phyloP scores from a whole-genome alignment of 192 early-diverging fungal genomes.

The Mortierella alpina region DNA sequence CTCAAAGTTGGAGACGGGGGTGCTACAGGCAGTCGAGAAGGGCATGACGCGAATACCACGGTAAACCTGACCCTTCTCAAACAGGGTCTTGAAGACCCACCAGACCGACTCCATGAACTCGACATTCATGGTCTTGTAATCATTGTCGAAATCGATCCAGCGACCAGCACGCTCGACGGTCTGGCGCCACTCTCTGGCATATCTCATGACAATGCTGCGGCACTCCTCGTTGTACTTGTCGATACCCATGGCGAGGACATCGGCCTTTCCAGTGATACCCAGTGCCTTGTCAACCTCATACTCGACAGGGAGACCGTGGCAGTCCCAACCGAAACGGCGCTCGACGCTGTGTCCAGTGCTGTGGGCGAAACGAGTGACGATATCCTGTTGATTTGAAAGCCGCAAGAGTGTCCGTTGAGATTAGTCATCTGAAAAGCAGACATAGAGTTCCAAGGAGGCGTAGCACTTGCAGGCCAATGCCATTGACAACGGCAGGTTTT shows the following conservation, averaged over 20 bases:
- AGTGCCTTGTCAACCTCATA: constrained; percentile 97
- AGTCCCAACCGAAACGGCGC: constrained; percentile 98
- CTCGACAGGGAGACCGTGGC: constrained; percentile 89
- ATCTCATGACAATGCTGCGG: constrained; percentile 96
- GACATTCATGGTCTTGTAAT: constrained; percentile 97
- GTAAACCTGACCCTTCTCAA: constrained; percentile 95
- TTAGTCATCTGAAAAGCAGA: not conserved
- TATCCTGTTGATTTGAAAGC: constrained; percentile 69
- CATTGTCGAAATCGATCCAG: constrained; percentile 99
- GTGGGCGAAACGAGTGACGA: constrained; percentile 96
- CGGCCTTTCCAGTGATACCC: constrained; percentile 85
- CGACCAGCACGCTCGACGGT: constrained; percentile 97
- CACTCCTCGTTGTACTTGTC: constrained; percentile 98
- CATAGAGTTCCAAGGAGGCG: not conserved
- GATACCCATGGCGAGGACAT: constrained; percentile 94
- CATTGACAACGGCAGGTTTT: not conserved
- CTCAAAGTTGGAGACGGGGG: constrained; percentile 98
- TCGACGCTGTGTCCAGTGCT: constrained; percentile 97
- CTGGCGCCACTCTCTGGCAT: constrained; percentile 89
- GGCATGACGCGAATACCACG: constrained; percentile 95
- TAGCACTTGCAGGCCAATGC: no score
- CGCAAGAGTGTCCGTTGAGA: not conserved
- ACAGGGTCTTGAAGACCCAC: constrained; percentile 99
- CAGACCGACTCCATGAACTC: constrained; percentile 99
- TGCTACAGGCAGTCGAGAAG: constrained; percentile 92